Conservation (phyloP, 2,329 filamentous ascomycete genomes). For the Talaromyces sp. region DNA sequence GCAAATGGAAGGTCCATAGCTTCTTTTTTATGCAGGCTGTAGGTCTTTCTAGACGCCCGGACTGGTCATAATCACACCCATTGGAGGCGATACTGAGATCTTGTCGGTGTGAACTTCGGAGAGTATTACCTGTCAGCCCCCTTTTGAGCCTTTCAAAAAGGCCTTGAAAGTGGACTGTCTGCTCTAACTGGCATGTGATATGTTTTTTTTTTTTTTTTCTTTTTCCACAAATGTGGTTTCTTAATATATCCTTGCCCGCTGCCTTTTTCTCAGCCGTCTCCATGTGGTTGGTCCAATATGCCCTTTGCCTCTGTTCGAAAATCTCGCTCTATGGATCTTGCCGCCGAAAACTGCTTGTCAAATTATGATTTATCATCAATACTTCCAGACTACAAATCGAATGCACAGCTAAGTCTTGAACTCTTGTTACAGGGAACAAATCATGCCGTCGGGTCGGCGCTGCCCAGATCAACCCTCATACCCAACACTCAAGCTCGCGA, state of each 20-base stretch:
- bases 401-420: constrained; percentile 41
- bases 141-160: background rate
- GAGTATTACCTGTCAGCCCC: constrained; percentile 1
- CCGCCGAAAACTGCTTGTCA: background rate
- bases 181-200: constrained; percentile 13
- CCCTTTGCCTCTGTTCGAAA: constrained; percentile 19
- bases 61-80: background rate
- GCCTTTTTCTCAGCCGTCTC: background rate
- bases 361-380: background rate
- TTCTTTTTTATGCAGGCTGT: constrained; percentile 9
- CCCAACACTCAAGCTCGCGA: constrained; percentile 52
- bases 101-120: background rate
- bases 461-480: constrained; percentile 30
- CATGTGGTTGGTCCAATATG: constrained; percentile 9
- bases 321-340: constrained; percentile 13
- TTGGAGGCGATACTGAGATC: background rate
- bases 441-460: constrained; percentile 27
- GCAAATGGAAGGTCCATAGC: constrained; percentile 2
- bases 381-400: constrained; percentile 21
- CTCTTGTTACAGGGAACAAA: constrained; percentile 37
- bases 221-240: background rate
- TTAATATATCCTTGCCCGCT: background rate
- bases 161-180: background rate
- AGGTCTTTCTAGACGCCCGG: background rate
- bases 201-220: constrained; percentile 2